Conservation (phyloP, 2,329 filamentous ascomycete genomes). For the Aureobasidium sp. region DNA sequence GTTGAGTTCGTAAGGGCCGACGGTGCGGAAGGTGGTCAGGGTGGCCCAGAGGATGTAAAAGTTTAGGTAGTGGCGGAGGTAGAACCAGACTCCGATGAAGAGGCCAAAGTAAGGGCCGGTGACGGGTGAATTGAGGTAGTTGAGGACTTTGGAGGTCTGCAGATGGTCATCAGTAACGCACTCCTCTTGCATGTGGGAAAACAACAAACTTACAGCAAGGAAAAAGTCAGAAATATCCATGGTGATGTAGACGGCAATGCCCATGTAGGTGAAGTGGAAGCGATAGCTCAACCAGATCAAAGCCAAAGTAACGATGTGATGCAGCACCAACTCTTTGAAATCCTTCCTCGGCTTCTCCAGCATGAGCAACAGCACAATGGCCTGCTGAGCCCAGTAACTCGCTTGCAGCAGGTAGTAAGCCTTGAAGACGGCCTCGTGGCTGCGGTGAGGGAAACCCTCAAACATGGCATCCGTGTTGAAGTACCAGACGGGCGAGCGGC, state of each 20-base stretch:
- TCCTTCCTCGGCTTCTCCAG: conserved; percentile 92
- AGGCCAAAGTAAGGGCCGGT: conserved; percentile 76
- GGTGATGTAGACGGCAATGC: conserved; percentile 84
- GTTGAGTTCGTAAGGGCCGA: conserved; percentile 67
- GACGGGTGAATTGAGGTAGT: conserved; percentile 73
- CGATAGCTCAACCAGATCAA: conserved; percentile 83
- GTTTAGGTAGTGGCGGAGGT: conserved; percentile 80
- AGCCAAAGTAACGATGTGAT: conserved; percentile 80
- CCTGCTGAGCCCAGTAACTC: conserved; percentile 92
- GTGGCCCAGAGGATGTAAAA: conserved; percentile 66
- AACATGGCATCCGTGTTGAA: conserved; percentile 91
- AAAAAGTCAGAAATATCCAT: conserved; percentile 95
- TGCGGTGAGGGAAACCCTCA: conserved; percentile 73
- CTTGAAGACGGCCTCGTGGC: conserved; percentile 76
- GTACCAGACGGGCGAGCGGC: conserved; percentile 84
- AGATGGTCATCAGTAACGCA: background rate
- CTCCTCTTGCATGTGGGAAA: no score
- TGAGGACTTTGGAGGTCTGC: conserved; percentile 81
- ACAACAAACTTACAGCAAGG: conserved; percentile 60
- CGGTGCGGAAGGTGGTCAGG: conserved; percentile 63
- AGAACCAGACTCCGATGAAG: conserved; percentile 80
- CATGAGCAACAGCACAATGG: conserved; percentile 74
- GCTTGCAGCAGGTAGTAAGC: conserved; percentile 94
- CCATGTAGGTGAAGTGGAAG: conserved; percentile 96
- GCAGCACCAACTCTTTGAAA: conserved; percentile 83